Evolutionary conservation across 1,139 yeast species (phyloP).

Genomic region (Pichiaceae sp.): DNA sequence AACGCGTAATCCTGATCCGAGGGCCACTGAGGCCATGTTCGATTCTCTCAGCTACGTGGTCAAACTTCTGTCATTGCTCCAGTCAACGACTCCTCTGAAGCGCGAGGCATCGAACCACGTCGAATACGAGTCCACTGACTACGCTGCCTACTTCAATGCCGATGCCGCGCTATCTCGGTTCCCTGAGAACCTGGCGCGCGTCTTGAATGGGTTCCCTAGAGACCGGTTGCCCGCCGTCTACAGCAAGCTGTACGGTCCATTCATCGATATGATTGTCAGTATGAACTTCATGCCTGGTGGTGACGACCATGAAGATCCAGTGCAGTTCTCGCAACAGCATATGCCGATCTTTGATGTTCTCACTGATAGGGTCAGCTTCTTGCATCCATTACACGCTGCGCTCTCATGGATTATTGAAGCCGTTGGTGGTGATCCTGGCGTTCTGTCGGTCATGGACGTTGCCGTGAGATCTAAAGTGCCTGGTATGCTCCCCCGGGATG

Average conservation of each 20-base stretch:
- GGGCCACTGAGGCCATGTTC: constrained; percentile 13
- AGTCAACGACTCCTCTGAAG: constrained; percentile 68
- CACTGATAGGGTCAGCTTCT: constrained; percentile 51
- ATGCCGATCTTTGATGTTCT: constrained; percentile 28
- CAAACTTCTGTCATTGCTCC: constrained; percentile 63
- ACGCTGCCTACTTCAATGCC: constrained; percentile 74
- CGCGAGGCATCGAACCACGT: constrained; percentile 80
- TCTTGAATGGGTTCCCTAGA: constrained; percentile 22
- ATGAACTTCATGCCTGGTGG: constrained; percentile 6
- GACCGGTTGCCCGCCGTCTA: background rate
- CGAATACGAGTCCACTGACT: constrained; percentile 83
- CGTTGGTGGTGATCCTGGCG: constrained; percentile 24
- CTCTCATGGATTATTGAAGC: constrained; percentile 63
- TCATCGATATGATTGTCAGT: constrained; percentile 11
- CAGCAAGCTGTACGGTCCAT: constrained; percentile 7
- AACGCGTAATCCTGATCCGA: constrained; percentile 50
- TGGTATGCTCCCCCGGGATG: constrained; percentile 12
- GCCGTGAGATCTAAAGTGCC: constrained; percentile 2
- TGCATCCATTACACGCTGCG: constrained; percentile 76
- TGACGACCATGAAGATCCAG: constrained; percentile 17
- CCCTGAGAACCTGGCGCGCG: constrained; percentile 43
- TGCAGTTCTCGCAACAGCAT: constrained; percentile 9
- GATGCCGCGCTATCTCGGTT: constrained; percentile 51
- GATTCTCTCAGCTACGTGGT: constrained; percentile 43
- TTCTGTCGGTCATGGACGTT: constrained; percentile 13